These are phyloP conservation scores for Zancudomyces culisetae DNA, from an alignment of 371 early-diverging fungal genomes.

Conservation along the genomic window DNA sequence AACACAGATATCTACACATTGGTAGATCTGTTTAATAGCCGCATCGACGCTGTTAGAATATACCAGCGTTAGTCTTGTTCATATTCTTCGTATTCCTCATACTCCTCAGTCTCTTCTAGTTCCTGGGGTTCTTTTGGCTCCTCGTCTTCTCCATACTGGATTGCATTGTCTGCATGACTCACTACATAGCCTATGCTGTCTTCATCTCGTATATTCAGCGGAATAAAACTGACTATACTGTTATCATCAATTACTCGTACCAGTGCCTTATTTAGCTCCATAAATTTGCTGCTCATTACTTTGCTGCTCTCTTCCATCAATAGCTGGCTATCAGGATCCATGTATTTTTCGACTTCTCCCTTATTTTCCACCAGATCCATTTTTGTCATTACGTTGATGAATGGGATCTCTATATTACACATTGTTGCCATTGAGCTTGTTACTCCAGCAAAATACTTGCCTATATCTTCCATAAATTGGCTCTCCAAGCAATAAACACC, in stretches of 20 bases:
- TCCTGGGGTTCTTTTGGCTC: constrained; percentile 58
- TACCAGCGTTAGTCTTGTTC: no score
- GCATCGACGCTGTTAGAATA: no score
- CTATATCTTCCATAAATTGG: constrained; percentile 82
- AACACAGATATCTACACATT: neutral
- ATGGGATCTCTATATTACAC: constrained; percentile 88
- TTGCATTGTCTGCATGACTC: constrained; percentile 78
- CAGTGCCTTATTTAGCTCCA: constrained; percentile 61
- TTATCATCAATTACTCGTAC: constrained; percentile 64
- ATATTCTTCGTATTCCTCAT: no score
- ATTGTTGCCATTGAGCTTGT: constrained; percentile 84
- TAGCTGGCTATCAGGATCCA: constrained; percentile 72
- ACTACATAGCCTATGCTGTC: constrained; percentile 75
- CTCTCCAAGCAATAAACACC: constrained; percentile 85
- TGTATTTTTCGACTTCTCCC: constrained; percentile 28
- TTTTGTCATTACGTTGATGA: constrained; percentile 94
- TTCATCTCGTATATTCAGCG: constrained; percentile 86
- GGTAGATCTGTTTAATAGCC: no score
- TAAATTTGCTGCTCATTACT: constrained; percentile 48
- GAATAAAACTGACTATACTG: constrained; percentile 88
- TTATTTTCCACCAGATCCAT: constrained; percentile 92
- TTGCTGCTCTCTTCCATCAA: constrained; percentile 57
- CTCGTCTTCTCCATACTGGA: constrained; percentile 92
- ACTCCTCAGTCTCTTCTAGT: no score
- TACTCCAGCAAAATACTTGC: constrained; percentile 91